Percentiles rank a stretch among this genome's conserved stretches.
These are phyloP conservation scores for Malassezia dermatis DNA, from an alignment of 1,284 basidiomycete genomes.

Conservation along the genomic window DNA sequence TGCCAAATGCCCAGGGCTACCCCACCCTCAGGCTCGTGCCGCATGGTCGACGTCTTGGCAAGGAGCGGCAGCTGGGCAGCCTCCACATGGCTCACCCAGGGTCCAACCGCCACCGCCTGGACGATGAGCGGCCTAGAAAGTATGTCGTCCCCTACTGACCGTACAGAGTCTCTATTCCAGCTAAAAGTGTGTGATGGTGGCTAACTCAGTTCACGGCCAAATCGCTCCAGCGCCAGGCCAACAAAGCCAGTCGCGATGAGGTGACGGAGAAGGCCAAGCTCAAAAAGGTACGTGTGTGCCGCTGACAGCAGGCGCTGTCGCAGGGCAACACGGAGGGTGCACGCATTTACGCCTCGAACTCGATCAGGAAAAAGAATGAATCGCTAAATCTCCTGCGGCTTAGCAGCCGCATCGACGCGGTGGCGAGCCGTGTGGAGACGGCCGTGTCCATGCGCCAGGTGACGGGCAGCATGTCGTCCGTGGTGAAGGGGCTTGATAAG, in stretches of 20 bases:
- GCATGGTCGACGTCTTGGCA: not conserved
- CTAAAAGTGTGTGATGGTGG: conserved; percentile 27
- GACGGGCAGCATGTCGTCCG: conserved; percentile 88
- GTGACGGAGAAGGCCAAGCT: conserved; percentile 43
- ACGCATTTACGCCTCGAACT: conserved; percentile 96
- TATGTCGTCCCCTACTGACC: conserved; percentile 7
- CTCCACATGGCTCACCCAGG: not conserved
- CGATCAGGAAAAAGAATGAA: conserved; percentile 97
- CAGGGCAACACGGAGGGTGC: conserved; percentile 96
- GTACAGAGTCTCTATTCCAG: conserved; percentile 43
- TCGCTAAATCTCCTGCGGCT: conserved; percentile 59
- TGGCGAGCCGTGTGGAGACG: conserved; percentile 93
- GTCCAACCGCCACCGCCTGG: not conserved
- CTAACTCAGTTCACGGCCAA: conserved; percentile 39
- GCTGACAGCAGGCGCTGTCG: conserved; percentile 64
- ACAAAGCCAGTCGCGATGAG: conserved; percentile 45
- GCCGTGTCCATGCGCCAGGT: conserved; percentile 83
- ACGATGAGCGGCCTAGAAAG: conserved; percentile 34
- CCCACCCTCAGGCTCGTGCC: not conserved
- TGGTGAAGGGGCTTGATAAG: conserved; percentile 95
- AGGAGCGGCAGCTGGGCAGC: not conserved
- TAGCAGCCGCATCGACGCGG: conserved; percentile 70
- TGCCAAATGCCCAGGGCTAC: not conserved
- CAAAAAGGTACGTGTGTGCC: conserved; percentile 29
- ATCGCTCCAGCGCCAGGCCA: conserved; percentile 44